Conservation (phyloP, 2,329 filamentous ascomycete species). For the Aspergillus thermomutatus region DNA sequence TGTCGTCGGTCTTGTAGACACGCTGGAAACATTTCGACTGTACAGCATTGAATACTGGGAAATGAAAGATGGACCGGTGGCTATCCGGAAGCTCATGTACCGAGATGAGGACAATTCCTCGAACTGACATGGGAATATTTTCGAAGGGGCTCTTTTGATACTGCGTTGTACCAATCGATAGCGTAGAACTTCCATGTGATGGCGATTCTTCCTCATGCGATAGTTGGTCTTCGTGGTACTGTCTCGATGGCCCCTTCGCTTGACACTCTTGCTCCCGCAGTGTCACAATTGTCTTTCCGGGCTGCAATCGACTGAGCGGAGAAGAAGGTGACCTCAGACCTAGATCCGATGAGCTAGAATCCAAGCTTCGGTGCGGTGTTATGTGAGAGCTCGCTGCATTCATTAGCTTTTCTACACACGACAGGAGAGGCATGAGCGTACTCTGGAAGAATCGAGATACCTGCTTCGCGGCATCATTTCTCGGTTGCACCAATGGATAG, state of each 20-base stretch:
- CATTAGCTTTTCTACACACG: neutral
- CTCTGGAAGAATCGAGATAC: conserved; percentile 30
- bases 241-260: neutral
- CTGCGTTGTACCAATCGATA: neutral
- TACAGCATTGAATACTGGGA: conserved; percentile 73
- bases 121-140: conserved; percentile 38
- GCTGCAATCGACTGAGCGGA: conserved; percentile 27
- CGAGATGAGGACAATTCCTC: conserved; percentile 60
- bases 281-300: conserved; percentile 5
- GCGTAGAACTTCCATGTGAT: neutral
- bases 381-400: conserved; percentile 14
- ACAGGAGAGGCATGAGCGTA: conserved; percentile 13
- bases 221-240: neutral
- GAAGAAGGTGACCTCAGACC: conserved; percentile 25
- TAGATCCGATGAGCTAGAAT: conserved; percentile 28
- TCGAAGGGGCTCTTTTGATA: conserved; percentile 13
- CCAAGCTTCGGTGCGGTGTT: conserved; percentile 20
- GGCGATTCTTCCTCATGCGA: neutral
- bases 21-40: conserved; percentile 74
- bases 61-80: conserved; percentile 68
- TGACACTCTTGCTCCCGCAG: neutral
- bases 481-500: neutral
- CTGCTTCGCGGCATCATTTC: conserved; percentile 7
- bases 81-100: conserved; percentile 64
- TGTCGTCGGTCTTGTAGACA: conserved; percentile 67